Conservation (phyloP, 352 stramenopile species). For the Albugo laibachii region DNA sequence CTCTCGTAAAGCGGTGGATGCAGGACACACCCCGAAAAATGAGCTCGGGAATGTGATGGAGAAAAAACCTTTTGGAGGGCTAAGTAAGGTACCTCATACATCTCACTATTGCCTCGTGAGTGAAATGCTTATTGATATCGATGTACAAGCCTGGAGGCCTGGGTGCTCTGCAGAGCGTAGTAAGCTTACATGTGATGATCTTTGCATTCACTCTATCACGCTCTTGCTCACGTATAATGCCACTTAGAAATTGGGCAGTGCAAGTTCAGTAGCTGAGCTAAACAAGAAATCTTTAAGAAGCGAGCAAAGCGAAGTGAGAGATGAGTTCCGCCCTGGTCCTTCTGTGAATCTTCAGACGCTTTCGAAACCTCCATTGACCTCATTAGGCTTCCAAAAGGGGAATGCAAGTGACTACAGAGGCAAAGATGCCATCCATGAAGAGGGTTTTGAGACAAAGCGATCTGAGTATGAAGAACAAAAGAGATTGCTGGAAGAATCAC, state of each 20-base stretch:
- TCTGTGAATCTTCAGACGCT: constrained; percentile 7
- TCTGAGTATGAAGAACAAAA: constrained; percentile 13
- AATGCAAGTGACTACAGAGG: constrained; percentile 12
- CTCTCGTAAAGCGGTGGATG: constrained; percentile 17
- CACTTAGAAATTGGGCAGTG: too few relatives aligned
- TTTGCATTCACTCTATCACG: not conserved
- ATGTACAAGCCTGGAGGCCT: too few relatives aligned
- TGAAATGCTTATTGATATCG: too few relatives aligned
- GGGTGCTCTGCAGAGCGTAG: too few relatives aligned
- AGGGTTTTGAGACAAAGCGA: constrained; percentile 29
- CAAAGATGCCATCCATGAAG: constrained; percentile 11
- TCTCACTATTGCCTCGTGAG: too few relatives aligned
- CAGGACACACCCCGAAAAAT: constrained; percentile 19
- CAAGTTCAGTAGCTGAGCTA: too few relatives aligned
- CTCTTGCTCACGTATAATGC: not conserved
- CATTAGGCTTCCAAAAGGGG: constrained; percentile 28
- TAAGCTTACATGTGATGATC: too few relatives aligned
- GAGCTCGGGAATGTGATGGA: constrained; percentile 25
- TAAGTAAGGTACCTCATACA: constrained; percentile 8
- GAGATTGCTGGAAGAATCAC: constrained; percentile 16
- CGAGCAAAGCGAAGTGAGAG: too few relatives aligned
- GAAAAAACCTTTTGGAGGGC: constrained; percentile 42
- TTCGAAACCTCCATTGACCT: constrained; percentile 25
- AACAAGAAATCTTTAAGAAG: too few relatives aligned
- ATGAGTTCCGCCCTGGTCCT: too few relatives aligned